Percentiles rank a stretch among this genome's conserved stretches.
These are phyloP conservation scores for Phytophthora fragariae DNA, from an alignment of 352 stramenopile genomes.

Conservation along the genomic window DNA sequence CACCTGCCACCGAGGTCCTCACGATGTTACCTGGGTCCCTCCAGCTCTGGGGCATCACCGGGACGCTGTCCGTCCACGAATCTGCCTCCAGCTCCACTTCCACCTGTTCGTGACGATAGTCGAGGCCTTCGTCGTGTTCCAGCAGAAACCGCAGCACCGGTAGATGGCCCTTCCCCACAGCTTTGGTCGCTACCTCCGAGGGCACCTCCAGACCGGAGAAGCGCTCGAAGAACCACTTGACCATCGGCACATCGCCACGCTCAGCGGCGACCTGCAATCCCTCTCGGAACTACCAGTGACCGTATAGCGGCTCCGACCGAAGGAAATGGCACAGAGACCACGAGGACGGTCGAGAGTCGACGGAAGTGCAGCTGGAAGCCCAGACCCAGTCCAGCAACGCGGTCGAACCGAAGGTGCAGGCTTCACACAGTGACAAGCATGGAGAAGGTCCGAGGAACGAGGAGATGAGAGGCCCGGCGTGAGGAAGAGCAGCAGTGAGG, in stretches of 20 bases:
- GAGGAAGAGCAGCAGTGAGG: no score
- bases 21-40: neutral
- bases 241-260: neutral
- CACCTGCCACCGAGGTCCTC: neutral
- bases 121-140: neutral
- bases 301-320: slow-evolving; percentile 19
- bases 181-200: neutral
- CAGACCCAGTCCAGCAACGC: slow-evolving; percentile 13
- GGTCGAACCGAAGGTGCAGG: neutral
- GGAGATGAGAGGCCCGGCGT: no score
- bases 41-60: neutral
- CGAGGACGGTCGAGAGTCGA: neutral
- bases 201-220: neutral
- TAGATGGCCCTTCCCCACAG: neutral
- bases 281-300: slow-evolving; percentile 11
- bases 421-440: slow-evolving; percentile 4
- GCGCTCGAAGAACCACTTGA: neutral
- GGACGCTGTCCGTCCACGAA: neutral
- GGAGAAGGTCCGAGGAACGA: no score
- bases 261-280: neutral
- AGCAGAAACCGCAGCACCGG: neutral
- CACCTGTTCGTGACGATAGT: neutral
- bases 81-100: neutral
- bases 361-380: neutral
- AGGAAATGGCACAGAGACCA: slow-evolving; percentile 8